These are phyloP conservation scores for Hippophae rhamnoides DNA, from an alignment of 306 rosid genomes.

Conservation along the genomic window DNA sequence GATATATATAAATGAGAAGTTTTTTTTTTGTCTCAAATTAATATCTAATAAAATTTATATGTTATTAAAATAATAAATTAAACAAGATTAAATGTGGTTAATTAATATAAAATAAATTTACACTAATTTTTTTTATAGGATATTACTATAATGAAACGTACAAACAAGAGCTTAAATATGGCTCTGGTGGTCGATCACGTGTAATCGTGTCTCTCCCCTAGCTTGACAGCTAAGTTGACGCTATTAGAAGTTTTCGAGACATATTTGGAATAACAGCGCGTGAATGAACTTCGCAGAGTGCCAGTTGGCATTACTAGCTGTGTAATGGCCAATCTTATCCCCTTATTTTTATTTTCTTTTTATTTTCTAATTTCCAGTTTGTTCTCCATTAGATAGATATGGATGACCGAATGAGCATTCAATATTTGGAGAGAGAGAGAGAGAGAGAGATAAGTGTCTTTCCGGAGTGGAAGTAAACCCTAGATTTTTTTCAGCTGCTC, in stretches of 20 bases:
- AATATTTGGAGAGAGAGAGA: conserved; percentile 2
- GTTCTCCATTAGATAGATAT: conserved; percentile 16
- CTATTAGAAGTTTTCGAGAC: too few relatives aligned
- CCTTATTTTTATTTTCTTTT: conserved; percentile 12
- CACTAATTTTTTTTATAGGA: too few relatives aligned
- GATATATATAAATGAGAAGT: too few relatives aligned
- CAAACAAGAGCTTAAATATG: too few relatives aligned
- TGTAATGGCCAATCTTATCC: conserved; percentile 50
- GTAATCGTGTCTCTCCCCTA: not conserved
- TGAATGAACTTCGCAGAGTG: conserved; percentile 11
- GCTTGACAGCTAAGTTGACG: conserved; percentile 3
- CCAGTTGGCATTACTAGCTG: conserved; percentile 45
- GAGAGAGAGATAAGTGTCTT: conserved; percentile 27
- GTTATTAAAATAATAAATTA: too few relatives aligned
- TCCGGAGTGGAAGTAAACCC: conserved; percentile 29
- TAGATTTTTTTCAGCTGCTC: conserved; percentile 28
- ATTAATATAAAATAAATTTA: too few relatives aligned
- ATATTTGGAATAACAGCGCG: conserved; percentile 20
- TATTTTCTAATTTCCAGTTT: conserved; percentile 3
- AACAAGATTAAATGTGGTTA: too few relatives aligned
- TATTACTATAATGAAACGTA: too few relatives aligned
- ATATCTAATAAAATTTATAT: too few relatives aligned
- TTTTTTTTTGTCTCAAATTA: too few relatives aligned
- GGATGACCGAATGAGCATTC: conserved; percentile 23
- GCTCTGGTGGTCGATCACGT: too few relatives aligned